phyloP scores from a whole-genome alignment of 2,329 filamentous ascomycete genomes.

The Camillea tinctor region DNA sequence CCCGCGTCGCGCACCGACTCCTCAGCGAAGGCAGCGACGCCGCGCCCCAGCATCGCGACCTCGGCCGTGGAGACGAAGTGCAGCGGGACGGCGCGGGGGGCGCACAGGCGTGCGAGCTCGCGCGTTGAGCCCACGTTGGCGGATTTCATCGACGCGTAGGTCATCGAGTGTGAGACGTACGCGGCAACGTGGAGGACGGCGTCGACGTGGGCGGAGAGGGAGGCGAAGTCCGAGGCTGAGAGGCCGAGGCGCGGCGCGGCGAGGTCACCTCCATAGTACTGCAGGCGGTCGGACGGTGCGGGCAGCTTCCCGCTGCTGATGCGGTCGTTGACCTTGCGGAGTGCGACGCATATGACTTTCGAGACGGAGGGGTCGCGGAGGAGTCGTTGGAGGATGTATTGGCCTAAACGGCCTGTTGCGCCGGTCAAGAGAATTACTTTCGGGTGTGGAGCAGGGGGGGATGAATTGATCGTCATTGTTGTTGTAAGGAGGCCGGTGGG shows the following conservation, averaged over 20 bases:
- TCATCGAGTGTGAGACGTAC: slow-evolving; percentile 13
- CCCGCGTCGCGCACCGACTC: too few relatives aligned
- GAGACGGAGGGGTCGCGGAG: neutral
- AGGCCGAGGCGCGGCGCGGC: slow-evolving; percentile 6
- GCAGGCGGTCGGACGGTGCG: neutral
- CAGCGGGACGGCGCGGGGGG: slow-evolving; percentile 4
- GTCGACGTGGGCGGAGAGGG: slow-evolving; percentile 9
- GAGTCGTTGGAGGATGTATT: neutral
- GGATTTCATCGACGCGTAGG: slow-evolving; percentile 3
- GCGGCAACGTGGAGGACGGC: slow-evolving; percentile 19
- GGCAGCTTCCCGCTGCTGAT: neutral
- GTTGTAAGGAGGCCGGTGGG: neutral
- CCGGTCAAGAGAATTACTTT: slow-evolving; percentile 8
- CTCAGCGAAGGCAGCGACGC: neutral
- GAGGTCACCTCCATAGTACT: slow-evolving; percentile 6
- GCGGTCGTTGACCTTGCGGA: slow-evolving; percentile 1
- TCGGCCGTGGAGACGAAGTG: slow-evolving; percentile 15
- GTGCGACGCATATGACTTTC: slow-evolving; percentile 9
- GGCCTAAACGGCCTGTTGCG: slow-evolving; percentile 3
- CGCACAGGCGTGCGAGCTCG: slow-evolving; percentile 2
- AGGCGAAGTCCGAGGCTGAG: neutral
- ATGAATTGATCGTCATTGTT: too few relatives aligned
- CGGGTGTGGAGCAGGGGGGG: neutral
- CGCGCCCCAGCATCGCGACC: slow-evolving; percentile 22
- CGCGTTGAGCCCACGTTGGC: slow-evolving; percentile 11